Percentiles rank a stretch among this genome's conserved stretches.
These are phyloP conservation scores for Lithocarpus polystachyus DNA, from an alignment of 306 rosid genomes.

Conservation along the genomic window DNA sequence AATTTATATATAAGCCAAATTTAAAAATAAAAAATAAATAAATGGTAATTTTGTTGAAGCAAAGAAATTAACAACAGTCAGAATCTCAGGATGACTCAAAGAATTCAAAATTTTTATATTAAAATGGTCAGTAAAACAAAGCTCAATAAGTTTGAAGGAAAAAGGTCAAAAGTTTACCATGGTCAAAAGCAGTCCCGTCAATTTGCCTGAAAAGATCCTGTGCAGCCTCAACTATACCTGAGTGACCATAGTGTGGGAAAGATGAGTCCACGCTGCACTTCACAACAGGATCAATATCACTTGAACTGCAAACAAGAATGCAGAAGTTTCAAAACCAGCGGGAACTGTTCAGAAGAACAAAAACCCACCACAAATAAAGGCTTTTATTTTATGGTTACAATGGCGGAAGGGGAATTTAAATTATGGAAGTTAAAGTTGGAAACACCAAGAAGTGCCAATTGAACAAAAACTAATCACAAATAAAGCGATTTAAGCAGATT, in stretches of 20 bases:
- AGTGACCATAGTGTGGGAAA: slow-evolving; percentile 81
- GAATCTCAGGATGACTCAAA: neutral
- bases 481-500: neutral
- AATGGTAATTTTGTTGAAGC: neutral
- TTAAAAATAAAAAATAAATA: neutral
- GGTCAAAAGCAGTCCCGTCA: slow-evolving; percentile 53
- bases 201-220: slow-evolving; percentile 76
- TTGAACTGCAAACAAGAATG: slow-evolving; percentile 46
- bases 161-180: slow-evolving; percentile 41
- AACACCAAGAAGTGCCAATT: too few species aligned
- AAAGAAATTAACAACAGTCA: neutral
- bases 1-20: neutral
- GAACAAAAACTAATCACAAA: neutral
- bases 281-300: slow-evolving; percentile 38
- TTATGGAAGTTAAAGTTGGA: too few species aligned
- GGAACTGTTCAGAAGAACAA: neutral
- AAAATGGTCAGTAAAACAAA: slow-evolving; percentile 9
- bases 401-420: too few species aligned
- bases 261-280: slow-evolving; percentile 52
- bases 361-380: neutral
- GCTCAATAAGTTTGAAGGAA: slow-evolving; percentile 5
- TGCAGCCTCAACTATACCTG: slow-evolving; percentile 85
- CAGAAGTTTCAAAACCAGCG: slow-evolving; percentile 11
- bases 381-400: too few species aligned
- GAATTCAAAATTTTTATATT: neutral